These are phyloP conservation scores for Sphaceloma murrayae DNA, from an alignment of 2,329 filamentous ascomycete genomes.

Conservation along the genomic window DNA sequence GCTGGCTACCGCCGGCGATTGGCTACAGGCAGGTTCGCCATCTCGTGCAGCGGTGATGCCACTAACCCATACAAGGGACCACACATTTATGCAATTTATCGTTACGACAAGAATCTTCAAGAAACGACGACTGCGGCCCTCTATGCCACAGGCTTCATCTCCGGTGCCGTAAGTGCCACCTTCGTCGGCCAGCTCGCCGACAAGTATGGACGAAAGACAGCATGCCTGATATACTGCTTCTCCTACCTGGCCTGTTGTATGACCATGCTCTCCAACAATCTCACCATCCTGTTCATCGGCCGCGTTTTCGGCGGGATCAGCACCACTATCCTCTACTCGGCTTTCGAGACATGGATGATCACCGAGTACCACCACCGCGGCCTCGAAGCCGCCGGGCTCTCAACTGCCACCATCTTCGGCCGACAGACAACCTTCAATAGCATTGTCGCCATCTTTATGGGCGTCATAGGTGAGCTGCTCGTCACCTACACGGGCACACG, in stretches of 20 bases:
- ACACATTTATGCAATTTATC: slow-evolving; percentile 45
- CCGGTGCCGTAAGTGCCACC: slow-evolving; percentile 40
- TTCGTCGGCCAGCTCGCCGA: slow-evolving; percentile 43
- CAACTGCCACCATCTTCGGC: slow-evolving; percentile 45
- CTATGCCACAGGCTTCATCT: slow-evolving; percentile 42
- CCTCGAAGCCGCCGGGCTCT: slow-evolving; percentile 35
- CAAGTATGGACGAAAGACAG: slow-evolving; percentile 41
- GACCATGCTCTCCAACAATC: slow-evolving; percentile 40
- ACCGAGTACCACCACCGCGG: slow-evolving; percentile 45
- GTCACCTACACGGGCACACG: slow-evolving; percentile 41
- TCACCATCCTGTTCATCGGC: slow-evolving; percentile 42
- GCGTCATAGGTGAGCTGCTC: slow-evolving; percentile 44
- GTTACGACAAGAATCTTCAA: slow-evolving; percentile 40
- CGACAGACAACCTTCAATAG: slow-evolving; percentile 46
- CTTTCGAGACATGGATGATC: slow-evolving; percentile 55
- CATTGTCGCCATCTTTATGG: slow-evolving; percentile 46
- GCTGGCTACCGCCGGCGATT: slow-evolving; percentile 38
- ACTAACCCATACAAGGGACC: slow-evolving; percentile 29
- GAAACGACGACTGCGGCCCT: slow-evolving; percentile 39
- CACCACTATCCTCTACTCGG: slow-evolving; percentile 49
- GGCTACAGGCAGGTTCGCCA: slow-evolving; percentile 33
- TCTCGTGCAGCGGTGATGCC: neutral
- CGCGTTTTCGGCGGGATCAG: slow-evolving; percentile 47
- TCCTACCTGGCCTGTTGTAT: slow-evolving; percentile 46
- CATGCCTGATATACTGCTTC: slow-evolving; percentile 48